Evolutionary conservation across 371 early-diverging fungal species (phyloP).

Genomic region (Mucor lusitanicus): DNA sequence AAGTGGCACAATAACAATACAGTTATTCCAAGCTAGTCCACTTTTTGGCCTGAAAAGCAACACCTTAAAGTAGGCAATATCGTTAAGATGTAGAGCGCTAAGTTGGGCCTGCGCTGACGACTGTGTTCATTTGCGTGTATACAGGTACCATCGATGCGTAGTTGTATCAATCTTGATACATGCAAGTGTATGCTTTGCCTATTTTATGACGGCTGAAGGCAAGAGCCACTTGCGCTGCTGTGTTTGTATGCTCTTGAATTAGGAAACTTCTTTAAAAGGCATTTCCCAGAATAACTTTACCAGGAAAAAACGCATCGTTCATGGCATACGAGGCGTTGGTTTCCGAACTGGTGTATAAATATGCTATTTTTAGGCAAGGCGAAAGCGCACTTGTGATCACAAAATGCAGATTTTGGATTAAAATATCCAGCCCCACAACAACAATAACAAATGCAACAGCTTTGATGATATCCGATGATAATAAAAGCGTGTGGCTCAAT

Average conservation of each 20-base stretch:
- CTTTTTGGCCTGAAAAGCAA: neutral
- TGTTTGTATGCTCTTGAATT: neutral
- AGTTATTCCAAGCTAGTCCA: neutral
- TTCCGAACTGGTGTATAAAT: neutral
- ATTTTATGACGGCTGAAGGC: neutral
- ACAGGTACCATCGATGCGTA: neutral
- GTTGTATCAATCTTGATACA: neutral
- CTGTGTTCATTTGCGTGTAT: neutral
- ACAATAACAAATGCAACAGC: neutral
- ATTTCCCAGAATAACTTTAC: neutral
- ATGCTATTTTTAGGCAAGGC: neutral
- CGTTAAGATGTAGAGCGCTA: neutral
- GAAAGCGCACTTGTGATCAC: neutral
- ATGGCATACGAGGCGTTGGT: neutral
- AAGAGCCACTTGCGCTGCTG: neutral
- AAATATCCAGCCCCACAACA: neutral
- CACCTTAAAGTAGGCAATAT: neutral
- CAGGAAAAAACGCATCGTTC: neutral
- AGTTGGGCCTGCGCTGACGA: neutral
- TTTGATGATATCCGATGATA: neutral
- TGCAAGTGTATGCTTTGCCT: neutral
- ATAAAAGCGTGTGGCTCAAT: neutral
- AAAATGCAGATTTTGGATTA: neutral
- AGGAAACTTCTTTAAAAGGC: neutral
- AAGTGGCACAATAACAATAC: constrained; percentile 2